These are phyloP conservation scores for Cercophora samala DNA, from an alignment of 495 filamentous ascomycete genomes.

Conservation along the genomic window DNA sequence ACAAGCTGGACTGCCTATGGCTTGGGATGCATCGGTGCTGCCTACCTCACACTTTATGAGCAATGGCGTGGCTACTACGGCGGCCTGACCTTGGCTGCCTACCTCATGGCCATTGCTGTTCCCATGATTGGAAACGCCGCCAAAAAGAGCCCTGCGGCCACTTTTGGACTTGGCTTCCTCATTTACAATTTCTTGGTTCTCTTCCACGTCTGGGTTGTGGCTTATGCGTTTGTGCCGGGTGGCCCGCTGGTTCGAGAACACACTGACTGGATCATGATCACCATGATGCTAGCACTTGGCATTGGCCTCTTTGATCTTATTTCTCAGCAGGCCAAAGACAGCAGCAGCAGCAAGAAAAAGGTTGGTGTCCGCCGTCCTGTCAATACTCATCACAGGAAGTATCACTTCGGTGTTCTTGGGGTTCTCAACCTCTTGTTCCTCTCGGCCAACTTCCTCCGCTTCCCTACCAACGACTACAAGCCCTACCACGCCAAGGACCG, in stretches of 20 bases:
- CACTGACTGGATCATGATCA: constrained; percentile 90
- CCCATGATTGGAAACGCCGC: constrained; percentile 73
- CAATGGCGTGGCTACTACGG: constrained; percentile 94
- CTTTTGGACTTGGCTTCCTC: constrained; percentile 84
- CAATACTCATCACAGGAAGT: constrained; percentile 47
- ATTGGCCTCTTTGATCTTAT: constrained; percentile 77
- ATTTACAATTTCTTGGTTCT: constrained; percentile 88
- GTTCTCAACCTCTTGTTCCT: constrained; percentile 74
- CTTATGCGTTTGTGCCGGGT: constrained; percentile 98
- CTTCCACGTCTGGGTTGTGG: constrained; percentile 97
- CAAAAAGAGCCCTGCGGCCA: constrained; percentile 66
- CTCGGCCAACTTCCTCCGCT: constrained; percentile 82
- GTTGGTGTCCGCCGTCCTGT: constrained; percentile 21
- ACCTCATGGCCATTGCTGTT: constrained; percentile 76
- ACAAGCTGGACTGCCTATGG: constrained; percentile 80
- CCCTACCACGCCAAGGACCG: constrained; percentile 87
- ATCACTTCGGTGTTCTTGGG: constrained; percentile 48
- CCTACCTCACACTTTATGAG: constrained; percentile 69
- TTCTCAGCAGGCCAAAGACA: constrained; percentile 33
- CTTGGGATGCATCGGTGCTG: constrained; percentile 72
- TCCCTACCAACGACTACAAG: constrained; percentile 86
- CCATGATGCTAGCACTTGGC: constrained; percentile 79
- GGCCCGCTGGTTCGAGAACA: constrained; percentile 89
- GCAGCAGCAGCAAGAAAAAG: constrained; percentile 13
- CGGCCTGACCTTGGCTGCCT: constrained; percentile 68